Conservation (phyloP, 257 asterid genomes). For the Lithospermum erythrorhizon region DNA sequence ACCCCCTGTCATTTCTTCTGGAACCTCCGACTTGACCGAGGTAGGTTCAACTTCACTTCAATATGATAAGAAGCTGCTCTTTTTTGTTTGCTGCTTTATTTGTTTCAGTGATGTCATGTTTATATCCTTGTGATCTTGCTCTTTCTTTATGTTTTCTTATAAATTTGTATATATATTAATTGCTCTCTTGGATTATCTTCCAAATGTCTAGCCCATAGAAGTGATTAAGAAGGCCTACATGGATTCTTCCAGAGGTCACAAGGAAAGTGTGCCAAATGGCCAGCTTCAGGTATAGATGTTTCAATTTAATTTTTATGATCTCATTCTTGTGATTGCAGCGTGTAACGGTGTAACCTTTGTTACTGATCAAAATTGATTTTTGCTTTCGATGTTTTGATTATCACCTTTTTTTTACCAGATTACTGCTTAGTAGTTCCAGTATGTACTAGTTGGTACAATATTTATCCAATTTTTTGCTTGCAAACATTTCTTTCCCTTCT, state of each 20-base stretch:
- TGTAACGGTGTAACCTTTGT: no score
- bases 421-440: not conserved
- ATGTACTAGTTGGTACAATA: not conserved
- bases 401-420: no score
- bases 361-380: no score
- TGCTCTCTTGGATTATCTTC: not conserved
- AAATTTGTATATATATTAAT: not conserved
- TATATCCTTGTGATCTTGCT: not conserved
- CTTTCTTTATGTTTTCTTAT: not conserved
- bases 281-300: slow-evolving; percentile 45
- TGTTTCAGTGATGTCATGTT: slow-evolving; percentile 1
- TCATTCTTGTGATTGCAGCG: no score
- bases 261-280: slow-evolving; percentile 22
- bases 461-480: not conserved
- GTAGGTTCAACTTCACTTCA: slow-evolving; percentile 22
- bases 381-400: no score
- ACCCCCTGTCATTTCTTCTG: slow-evolving; percentile 22
- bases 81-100: not conserved
- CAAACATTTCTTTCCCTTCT: not conserved
- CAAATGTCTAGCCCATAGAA: slow-evolving; percentile 28
- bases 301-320: not conserved
- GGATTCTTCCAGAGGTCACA: slow-evolving; percentile 22
- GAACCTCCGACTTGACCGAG: slow-evolving; percentile 25
- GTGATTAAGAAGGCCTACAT: slow-evolving; percentile 19
- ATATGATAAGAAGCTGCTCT: not conserved